These are phyloP conservation scores for Physaria fendleri DNA, from an alignment of 345 rosid genomes.

Conservation along the genomic window DNA sequence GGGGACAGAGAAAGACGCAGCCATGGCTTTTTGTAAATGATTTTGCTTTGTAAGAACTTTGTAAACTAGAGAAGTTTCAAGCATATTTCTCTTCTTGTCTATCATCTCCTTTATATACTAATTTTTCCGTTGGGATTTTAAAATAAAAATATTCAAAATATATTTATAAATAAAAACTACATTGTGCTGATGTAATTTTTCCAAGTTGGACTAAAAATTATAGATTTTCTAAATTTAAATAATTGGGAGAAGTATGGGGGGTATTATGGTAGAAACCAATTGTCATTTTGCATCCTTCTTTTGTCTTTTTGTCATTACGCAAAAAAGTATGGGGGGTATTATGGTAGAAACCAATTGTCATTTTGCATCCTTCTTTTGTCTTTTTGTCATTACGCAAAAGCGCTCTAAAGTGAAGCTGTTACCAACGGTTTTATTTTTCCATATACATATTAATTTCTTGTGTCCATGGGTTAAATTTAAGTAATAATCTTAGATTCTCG, in stretches of 20 bases:
- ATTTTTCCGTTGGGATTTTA: constrained; percentile 4
- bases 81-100: constrained; percentile 22
- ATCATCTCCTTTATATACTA: constrained; percentile 29
- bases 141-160: neutral
- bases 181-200: neutral
- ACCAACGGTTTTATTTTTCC: too few relatives aligned
- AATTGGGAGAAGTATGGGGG: constrained; percentile 16
- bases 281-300: constrained; percentile 2
- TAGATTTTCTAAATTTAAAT: neutral
- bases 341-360: too few relatives aligned
- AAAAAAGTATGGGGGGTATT: too few relatives aligned
- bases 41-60: constrained; percentile 14
- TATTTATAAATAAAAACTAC: neutral
- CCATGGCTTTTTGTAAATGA: constrained; percentile 48
- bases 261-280: constrained; percentile 9
- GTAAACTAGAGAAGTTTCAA: constrained; percentile 28
- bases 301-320: neutral
- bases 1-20: constrained; percentile 85
- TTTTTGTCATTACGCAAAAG: too few relatives aligned
- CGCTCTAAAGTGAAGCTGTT: too few relatives aligned
- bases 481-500: neutral
- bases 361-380: too few relatives aligned
- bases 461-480: too few relatives aligned
- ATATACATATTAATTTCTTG: too few relatives aligned
- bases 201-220: neutral